Evolutionary conservation across 225 moss, liverwort and hornwort genomes (phyloP), one percentile per base, ranked within the genome.

Genomic region (Sphagnum contortum): DNA sequence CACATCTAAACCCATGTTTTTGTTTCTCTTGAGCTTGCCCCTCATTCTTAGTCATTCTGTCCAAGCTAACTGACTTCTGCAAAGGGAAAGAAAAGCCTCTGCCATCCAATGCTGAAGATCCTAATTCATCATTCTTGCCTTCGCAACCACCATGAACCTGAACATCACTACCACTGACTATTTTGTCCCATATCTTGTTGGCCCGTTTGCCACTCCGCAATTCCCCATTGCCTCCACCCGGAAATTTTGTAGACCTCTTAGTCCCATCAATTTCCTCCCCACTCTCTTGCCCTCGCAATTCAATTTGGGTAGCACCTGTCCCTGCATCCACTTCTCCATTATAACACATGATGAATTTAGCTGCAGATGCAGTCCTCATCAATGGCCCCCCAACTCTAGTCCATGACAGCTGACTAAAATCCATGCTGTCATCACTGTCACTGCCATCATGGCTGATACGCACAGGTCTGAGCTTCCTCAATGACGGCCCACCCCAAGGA

Each of bases 401-500:
- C 98, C 98, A 99, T 6, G 98, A 89, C 57, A 87, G 55, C 57
- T 88, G 84, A 12, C 62, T 87, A 57, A 80, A 52, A 3, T 98
- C 91, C 54, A 75, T 66, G 64, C 81, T 91, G 45, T 99, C 98
- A 44, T 99, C 98, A 66, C 89, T 99, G 67, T 96, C 95, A 73
- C 92, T 96, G 46, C 88, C 86, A 62, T 93, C 87, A 65, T 85
- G 76, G 4, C 57, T 59, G 44, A 62, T 73, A 47, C 77, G 82
- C 29, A 73, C 73, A 4, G 85, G 83, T 57, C 83, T 76, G 58
- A 99, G 76, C 60, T 82, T 93, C 61, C 80, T 74, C 78, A 99
- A 67, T n/a, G 98, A 86, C 44, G 98, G 93, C 4, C 89, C 98
- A 68, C 87, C 98, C 98, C 98, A 98, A 8, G 98, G 98, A 0